Percentiles rank a stretch among this genome's conserved stretches.
These are phyloP conservation scores for Boletus patriciae DNA, from an alignment of 768 basidiomycete genomes.

Conservation along the genomic window DNA sequence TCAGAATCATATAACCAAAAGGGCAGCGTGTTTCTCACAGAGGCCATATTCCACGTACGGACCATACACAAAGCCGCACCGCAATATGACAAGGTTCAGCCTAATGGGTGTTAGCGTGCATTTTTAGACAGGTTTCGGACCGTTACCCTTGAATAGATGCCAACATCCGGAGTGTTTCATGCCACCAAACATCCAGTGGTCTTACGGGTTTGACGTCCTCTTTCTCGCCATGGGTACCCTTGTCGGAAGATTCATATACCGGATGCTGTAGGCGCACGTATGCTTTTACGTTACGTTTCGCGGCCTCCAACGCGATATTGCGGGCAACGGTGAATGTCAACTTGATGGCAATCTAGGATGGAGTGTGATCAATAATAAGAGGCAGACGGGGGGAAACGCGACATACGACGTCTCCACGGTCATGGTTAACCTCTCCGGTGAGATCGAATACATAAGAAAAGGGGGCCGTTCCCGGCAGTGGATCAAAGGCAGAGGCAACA, in stretches of 20 bases:
- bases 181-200: constrained; percentile 82
- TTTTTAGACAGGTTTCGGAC: neutral
- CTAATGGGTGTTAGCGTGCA: constrained; percentile 38
- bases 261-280: constrained; percentile 78
- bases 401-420: constrained; percentile 72
- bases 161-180: constrained; percentile 74
- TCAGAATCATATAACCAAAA: constrained; percentile 14
- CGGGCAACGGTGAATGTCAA: constrained; percentile 70
- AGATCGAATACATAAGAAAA: constrained; percentile 85
- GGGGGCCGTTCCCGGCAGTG: constrained; percentile 63
- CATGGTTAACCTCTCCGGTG: constrained; percentile 75
- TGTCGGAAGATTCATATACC: constrained; percentile 73
- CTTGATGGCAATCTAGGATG: constrained; percentile 68
- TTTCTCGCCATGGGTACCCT: constrained; percentile 65
- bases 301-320: constrained; percentile 72
- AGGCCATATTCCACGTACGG: constrained; percentile 75
- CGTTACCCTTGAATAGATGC: constrained; percentile 70
- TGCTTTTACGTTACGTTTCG: constrained; percentile 73
- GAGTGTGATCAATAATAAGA: constrained; percentile 5
- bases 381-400: neutral
- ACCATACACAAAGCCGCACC: constrained; percentile 76
- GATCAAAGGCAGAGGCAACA: constrained; percentile 68
- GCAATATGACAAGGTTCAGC: constrained; percentile 76
- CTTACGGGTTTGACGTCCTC: constrained; percentile 72
- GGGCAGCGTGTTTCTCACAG: constrained; percentile 41